These are phyloP conservation scores for Calocera cornea DNA, from an alignment of 768 basidiomycete species.

Conservation along the genomic window DNA sequence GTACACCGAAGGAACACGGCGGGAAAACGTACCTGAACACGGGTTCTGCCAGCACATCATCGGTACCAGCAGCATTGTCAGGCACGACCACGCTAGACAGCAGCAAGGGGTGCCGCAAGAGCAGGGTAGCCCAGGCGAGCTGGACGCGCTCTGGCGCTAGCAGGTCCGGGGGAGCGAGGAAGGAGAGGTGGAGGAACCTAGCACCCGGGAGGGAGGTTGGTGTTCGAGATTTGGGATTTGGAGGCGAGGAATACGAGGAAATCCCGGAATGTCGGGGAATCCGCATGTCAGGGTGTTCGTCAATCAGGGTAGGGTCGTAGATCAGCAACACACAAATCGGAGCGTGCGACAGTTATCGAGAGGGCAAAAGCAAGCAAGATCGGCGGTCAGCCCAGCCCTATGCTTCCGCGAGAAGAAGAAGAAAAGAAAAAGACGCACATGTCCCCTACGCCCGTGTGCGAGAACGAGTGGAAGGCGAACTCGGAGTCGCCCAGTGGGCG, in stretches of 20 bases:
- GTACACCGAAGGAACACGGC: neutral
- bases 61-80: no score
- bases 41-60: slow-evolving; percentile 17
- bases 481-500: neutral
- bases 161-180: slow-evolving; percentile 35
- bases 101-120: slow-evolving; percentile 56
- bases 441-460: neutral
- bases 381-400: neutral
- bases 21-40: neutral
- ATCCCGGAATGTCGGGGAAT: neutral
- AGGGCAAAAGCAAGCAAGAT: no score
- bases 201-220: neutral
- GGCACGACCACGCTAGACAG: slow-evolving; percentile 45
- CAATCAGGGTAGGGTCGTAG: no score
- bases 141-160: slow-evolving; percentile 37
- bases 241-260: neutral
- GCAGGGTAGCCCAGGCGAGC: slow-evolving; percentile 57
- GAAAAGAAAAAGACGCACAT: neutral
- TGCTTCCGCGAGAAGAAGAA: neutral
- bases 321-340: no score
- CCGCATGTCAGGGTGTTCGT: no score
- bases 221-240: no score
- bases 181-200: slow-evolving; percentile 71
- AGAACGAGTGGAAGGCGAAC: neutral
- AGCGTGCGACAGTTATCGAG: no score